Percentiles rank a stretch among this genome's conserved stretches.
phyloP scores from a whole-genome alignment of 1,139 yeast species.

The Blastobotrys raffinosifermentans region DNA sequence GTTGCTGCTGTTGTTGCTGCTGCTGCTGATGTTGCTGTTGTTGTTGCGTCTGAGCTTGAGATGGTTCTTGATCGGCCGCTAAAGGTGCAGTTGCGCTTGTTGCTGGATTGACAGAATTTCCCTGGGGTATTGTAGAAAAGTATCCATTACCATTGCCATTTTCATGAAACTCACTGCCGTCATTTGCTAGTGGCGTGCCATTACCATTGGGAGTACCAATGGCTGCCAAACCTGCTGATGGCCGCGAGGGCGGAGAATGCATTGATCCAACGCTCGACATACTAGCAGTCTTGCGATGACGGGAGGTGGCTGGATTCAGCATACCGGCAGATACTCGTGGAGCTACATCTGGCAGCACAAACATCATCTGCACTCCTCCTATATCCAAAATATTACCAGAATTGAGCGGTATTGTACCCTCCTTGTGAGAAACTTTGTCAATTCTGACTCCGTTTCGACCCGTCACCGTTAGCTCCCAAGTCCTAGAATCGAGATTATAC shows the following conservation, averaged over 20 bases:
- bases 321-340: slow-evolving; percentile 40
- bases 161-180: neutral
- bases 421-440: slow-evolving; percentile 52
- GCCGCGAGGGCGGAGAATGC: slow-evolving; percentile 2
- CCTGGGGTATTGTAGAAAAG: too few species aligned
- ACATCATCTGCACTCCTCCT: slow-evolving; percentile 99
- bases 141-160: neutral
- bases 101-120: neutral
- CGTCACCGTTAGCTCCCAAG: slow-evolving; percentile 77
- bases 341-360: slow-evolving; percentile 86
- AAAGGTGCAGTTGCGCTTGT: neutral
- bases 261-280: neutral
- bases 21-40: slow-evolving; percentile 8
- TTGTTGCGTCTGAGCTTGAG: slow-evolving; percentile 4
- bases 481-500: slow-evolving; percentile 65
- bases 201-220: neutral
- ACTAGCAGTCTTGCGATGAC: slow-evolving; percentile 2
- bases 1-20: slow-evolving; percentile 8
- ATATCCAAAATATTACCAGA: slow-evolving; percentile 89
- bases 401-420: slow-evolving; percentile 47
- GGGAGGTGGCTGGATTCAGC: neutral
- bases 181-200: neutral
- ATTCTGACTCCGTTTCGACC: slow-evolving; percentile 95
- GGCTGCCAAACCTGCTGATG: too few species aligned
- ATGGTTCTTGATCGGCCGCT: neutral